These are phyloP conservation scores for Ascochyta clinopodiicola DNA, from an alignment of 2,329 filamentous ascomycete genomes.

Conservation along the genomic window DNA sequence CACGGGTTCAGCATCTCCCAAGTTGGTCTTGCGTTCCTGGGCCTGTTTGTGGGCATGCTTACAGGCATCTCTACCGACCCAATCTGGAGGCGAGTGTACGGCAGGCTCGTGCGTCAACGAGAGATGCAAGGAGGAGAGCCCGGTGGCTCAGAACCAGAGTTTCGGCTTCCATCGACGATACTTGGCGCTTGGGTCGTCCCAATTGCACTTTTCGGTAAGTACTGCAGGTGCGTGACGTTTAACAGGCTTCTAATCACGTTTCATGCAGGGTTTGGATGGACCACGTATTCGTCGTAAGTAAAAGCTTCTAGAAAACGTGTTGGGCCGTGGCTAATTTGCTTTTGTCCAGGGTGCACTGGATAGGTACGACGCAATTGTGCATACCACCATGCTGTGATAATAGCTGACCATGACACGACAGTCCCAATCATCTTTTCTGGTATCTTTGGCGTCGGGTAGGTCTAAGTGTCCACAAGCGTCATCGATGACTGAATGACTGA, in stretches of 20 bases:
- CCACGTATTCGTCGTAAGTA: conserved; percentile 77
- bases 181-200: conserved; percentile 78
- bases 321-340: conserved; percentile 39
- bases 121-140: conserved; percentile 58
- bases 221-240: conserved; percentile 31
- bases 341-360: conserved; percentile 56
- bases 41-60: conserved; percentile 68
- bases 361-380: conserved; percentile 49
- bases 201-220: conserved; percentile 76
- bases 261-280: conserved; percentile 76
- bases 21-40: conserved; percentile 78
- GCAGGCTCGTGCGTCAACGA: conserved; percentile 62
- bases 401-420: conserved; percentile 46
- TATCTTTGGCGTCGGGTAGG: conserved; percentile 56
- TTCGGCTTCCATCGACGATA: conserved; percentile 73
- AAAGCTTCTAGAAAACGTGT: conserved; percentile 61
- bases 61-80: conserved; percentile 68
- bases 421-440: conserved; percentile 58
- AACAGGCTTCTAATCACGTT: conserved; percentile 37
- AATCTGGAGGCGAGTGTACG: conserved; percentile 69
- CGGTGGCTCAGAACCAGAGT: conserved; percentile 80
- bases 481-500: conserved; percentile 40
- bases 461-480: conserved; percentile 27
- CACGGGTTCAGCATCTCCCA: conserved; percentile 83
- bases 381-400: conserved; percentile 34